Conservation (phyloP, 352 stramenopile genomes). For the Thraustochytrium striatum region DNA sequence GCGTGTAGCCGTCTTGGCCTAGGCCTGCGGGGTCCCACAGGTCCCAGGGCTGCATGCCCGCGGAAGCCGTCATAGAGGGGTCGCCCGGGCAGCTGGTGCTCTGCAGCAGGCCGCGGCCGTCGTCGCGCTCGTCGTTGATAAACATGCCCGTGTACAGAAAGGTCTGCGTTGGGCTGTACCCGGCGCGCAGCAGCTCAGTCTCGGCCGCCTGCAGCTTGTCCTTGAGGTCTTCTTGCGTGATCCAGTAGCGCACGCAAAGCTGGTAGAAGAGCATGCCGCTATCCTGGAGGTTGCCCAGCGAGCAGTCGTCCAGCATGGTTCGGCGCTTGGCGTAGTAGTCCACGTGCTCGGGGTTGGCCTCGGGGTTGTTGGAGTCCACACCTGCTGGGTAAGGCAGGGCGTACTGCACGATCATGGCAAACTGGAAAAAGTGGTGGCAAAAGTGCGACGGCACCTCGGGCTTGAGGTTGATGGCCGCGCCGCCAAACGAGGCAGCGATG, state of each 20-base stretch:
- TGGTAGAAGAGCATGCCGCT: constrained; percentile 9
- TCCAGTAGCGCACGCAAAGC: constrained; percentile 32
- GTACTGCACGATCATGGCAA: constrained; percentile 15
- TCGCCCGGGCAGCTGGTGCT: constrained; percentile 10
- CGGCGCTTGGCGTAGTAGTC: not conserved
- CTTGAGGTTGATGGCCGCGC: constrained; percentile 2
- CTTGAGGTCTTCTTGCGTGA: constrained; percentile 34
- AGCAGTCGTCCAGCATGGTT: constrained; percentile 3
- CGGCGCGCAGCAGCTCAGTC: constrained; percentile 6
- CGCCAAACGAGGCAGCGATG: constrained; percentile 1
- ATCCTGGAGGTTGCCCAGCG: not conserved
- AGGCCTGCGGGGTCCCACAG: not conserved
- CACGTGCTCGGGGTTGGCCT: not conserved
- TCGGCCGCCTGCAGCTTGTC: not conserved
- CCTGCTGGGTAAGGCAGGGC: not conserved
- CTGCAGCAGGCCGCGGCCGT: constrained; percentile 8
- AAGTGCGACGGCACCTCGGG: constrained; percentile 36
- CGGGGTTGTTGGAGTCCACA: no score
- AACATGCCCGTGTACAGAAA: constrained; percentile 34
- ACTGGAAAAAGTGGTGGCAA: constrained; percentile 48
- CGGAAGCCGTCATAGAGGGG: not conserved
- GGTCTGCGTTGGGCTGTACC: not conserved
- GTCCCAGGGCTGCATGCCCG: not conserved
- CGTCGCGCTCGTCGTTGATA: not conserved
- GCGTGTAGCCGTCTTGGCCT: constrained; percentile 12